Base-by-base conservation (phyloP, 257 asterid species). In the Penstemon barbatus region DNA sequence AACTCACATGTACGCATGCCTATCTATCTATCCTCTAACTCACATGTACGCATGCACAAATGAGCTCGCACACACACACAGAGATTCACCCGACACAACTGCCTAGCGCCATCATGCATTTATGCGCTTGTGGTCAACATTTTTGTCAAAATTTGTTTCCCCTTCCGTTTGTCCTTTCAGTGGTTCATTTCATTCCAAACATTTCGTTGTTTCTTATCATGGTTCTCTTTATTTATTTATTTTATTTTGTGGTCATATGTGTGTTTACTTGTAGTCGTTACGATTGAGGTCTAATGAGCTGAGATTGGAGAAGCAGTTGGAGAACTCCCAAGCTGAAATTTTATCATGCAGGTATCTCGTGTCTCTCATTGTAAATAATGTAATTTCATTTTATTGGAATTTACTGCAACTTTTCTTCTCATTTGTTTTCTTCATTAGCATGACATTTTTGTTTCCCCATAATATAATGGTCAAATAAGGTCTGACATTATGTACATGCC, bases 261-360 rank as follows among this genome's bases (percentile, higher is more conserved):
- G 18, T 38, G 50, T 39, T 48, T 65, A 51, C 73, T 10, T 79
- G 61, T 76, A 94, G 99, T 95, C 96, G 67, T 85, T 94, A 72
- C 87, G 96, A 52, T 75, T 94, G 94, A 89, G 97, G 83, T 94
- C 99, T 71, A 91, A 82, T 77, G 99, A 94, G 86, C 87, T 94
- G 60, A 94, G 89, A 78, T 76, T 91, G 82, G 93, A 86, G 87
- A 87, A 94, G 82, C 89, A 83, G 62, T 77, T 91, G 84, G 97
- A 91, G 82, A 82, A 82, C 68, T 58, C 90, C 59, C 85, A 80
- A 71, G 81, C 87, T 49, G 95, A 89, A 80, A 67, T 91, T 72
- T 81, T 92, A 83, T 83, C 88, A 59, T 76, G 76, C 81, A 87
- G 86, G 99, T 94, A 82, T 69, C 75, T 61, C 18, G 42, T 62